phyloP scores from a whole-genome alignment of 805 yeast genomes.

The Hyphopichia homilentoma region DNA sequence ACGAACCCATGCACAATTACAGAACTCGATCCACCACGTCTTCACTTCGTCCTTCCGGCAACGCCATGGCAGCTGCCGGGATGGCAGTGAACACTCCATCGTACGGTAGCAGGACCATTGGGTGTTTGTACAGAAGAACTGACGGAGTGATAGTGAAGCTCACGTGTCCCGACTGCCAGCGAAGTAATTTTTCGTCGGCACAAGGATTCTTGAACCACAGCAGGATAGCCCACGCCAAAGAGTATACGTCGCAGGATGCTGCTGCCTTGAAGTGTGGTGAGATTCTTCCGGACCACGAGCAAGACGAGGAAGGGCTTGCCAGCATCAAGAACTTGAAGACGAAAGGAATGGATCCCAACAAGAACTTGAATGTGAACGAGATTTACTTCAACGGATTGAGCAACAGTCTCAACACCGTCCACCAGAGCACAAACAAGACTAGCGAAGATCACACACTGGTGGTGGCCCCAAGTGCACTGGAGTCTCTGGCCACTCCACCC shows the following conservation, averaged over 20 bases:
- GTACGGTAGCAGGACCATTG: constrained; percentile 12
- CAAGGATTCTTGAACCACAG: constrained; percentile 81
- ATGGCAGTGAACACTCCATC: neutral
- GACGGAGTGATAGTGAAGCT: constrained; percentile 70
- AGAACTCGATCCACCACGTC: constrained; percentile 50
- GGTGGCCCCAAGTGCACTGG: too few species aligned
- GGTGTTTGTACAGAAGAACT: constrained; percentile 60
- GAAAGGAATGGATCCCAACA: constrained; percentile 39
- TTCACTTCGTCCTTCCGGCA: constrained; percentile 51
- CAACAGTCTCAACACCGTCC: constrained; percentile 24
- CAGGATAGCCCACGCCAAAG: constrained; percentile 68
- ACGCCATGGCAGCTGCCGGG: constrained; percentile 27
- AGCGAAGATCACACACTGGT: too few species aligned
- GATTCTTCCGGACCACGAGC: constrained; percentile 50
- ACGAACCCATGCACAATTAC: constrained; percentile 26
- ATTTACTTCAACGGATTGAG: constrained; percentile 32
- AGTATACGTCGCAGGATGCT: constrained; percentile 66
- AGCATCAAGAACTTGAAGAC: constrained; percentile 32
- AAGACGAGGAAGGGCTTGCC: constrained; percentile 48
- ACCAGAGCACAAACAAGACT: constrained; percentile 5
- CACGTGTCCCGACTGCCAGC: constrained; percentile 62
- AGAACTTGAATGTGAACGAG: constrained; percentile 35
- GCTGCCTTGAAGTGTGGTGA: constrained; percentile 70
- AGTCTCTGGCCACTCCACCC: neutral
- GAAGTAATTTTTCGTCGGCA: constrained; percentile 71